Conservation (phyloP, 2,329 filamentous ascomycete genomes). For the Fusarium duplospermum region DNA sequence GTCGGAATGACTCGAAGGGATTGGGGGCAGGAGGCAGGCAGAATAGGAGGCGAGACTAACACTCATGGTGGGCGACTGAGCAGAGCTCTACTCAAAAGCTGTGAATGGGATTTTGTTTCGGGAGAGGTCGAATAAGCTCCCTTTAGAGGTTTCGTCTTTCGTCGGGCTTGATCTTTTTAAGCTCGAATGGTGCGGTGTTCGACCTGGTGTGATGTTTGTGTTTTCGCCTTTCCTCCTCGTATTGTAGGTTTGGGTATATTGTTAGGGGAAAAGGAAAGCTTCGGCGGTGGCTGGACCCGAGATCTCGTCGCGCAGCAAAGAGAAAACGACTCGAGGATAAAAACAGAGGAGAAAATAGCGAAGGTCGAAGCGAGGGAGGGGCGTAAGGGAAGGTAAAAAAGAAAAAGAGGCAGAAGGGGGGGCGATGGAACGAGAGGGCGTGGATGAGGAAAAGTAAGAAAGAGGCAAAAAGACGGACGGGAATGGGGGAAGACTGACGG, state of each 20-base stretch:
- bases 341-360: slow-evolving; percentile 10
- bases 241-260: slow-evolving; percentile 17
- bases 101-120: slow-evolving; percentile 5
- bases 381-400: slow-evolving; percentile 6
- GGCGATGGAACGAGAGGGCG: slow-evolving; percentile 26
- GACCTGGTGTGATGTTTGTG: neutral
- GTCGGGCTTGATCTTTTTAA: slow-evolving; percentile 11
- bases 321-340: slow-evolving; percentile 23
- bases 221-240: slow-evolving; percentile 14
- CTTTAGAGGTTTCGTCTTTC: neutral
- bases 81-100: slow-evolving; percentile 15
- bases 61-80: slow-evolving; percentile 45
- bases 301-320: slow-evolving; percentile 46
- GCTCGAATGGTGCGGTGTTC: neutral
- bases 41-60: slow-evolving; percentile 43
- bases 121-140: neutral
- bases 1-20: neutral
- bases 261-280: slow-evolving; percentile 2
- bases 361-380: neutral
- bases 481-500: neutral
- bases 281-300: slow-evolving; percentile 9
- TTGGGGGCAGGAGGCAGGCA: slow-evolving; percentile 21
- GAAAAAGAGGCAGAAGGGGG: slow-evolving; percentile 22
- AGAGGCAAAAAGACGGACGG: neutral
- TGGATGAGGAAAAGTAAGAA: slow-evolving; percentile 12